Evolutionary conservation across 306 rosid species (phyloP), one percentile per base, ranked within the genome.

Genomic region (Vachellia pachyceras): DNA sequence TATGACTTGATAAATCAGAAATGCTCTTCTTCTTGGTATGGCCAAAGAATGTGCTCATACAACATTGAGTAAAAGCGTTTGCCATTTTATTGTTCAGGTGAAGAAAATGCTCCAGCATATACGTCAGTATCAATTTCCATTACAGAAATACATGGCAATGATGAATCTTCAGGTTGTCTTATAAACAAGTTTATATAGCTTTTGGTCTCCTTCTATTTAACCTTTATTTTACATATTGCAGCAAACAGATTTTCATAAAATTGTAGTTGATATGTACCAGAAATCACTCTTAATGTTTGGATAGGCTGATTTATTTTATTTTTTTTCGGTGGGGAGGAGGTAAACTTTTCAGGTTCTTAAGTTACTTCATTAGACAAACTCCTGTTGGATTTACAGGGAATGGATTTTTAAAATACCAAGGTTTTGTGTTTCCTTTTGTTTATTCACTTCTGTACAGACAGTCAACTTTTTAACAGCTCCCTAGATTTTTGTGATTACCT

Each of bases 91-190:
- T 86, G 58, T 17, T 78, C 92, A 94, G 98, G 94, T 94, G 84
- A 96, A 88, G 91, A 94, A 96, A 88, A 88, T 90, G 98, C 87
- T 96, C 82, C 91, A 88, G 80, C 89, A 86, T 73, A 70, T 96
- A 55, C 99, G 98, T 64, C 98, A 89, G 83, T 96, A 93, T 88
- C 90, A 93, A 77, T 89, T 96, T 77, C 99, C 99, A 23, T 64
- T 96, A 75, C 99, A 93, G 88, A 90, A 87, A 85, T 96, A 96
- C 90, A 90, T 90, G 87, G 95, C 97, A 47, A 93, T 96, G 99
- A 96, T 96, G 97, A 97, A 93, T 87, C 97, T 96, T 86, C 99
- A 96, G 97, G 99, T 90, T 82, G 44, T 80, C 77, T 68, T 80
- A 17, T 64, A 61, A 42, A 57, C 46, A 20, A 46, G 39, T 73